Base-by-base conservation (phyloP, 306 rosid species). In the Castanea crenata region DNA sequence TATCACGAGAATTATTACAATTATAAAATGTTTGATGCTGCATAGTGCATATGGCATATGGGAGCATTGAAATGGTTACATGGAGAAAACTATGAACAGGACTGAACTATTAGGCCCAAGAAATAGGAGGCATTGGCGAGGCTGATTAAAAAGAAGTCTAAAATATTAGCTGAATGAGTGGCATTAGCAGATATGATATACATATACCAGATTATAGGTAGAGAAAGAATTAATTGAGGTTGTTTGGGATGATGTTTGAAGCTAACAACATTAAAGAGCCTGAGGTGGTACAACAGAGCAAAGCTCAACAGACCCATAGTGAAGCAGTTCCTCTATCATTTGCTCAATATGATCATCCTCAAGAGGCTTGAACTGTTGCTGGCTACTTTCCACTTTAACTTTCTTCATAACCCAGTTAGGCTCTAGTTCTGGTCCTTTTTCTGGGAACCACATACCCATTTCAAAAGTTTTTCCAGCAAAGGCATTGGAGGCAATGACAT, bases 301-400 rank as follows among this genome's bases (percentile, higher is more conserved):
- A 6, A 91, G 88, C 82, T 94, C 99, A 85, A 94, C 68, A 2
- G 97, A 91, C 5, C 97, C 97, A 21, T 92, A 92, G 82, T 94
- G 83, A 71, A 92, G 88, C 46, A 95, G 69, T 81, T 95, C 99
- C 77, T 92, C 89, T 9, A 95, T 95, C 99, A 95, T 95, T 79
- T 95, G 97, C 78, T 95, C 92, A 2, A 95, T 92, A 68, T 94
- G 92, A 74, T 87, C 94, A 56, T 92, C 99, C 71, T 95, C 97
- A 69, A 91, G 91, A 44, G 91, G 77, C 79, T 80, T 81, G 81
- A 86, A 88, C 21, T 82, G 74, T 27, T 83, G 89, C 73, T 85
- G 86, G 57, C 27, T 46, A 63, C n/a, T 86, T 78, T 92, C 97
- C 20, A 78, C 84, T 80, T 92, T 86, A 27, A 88, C 87, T 77